Evolutionary conservation across 73 alveolate species (phyloP), one percentile per base, ranked within the genome.

Genomic region (Paramecium biaurelia): DNA sequence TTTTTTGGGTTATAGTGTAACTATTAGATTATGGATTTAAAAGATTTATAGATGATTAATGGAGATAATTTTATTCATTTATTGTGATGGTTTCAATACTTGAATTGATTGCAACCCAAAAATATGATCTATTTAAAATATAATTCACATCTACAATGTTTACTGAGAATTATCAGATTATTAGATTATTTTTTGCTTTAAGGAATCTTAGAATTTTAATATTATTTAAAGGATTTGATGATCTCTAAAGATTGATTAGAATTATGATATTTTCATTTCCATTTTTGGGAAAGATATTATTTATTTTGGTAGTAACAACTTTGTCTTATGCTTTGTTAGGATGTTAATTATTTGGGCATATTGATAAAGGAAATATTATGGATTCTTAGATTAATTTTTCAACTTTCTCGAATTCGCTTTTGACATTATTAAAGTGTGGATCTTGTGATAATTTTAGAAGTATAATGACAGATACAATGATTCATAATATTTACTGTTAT

Each of bases 161-260:
- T 15, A 76, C 89, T 37, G 24, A 34, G 24, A 47, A 79, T 23
- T 79, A 47, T 41, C 14, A 79, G 15, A 79, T 79, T 20, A 26
- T 30, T 2, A 0, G 90, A 43, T 42, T 79, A 24, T 10, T 79
- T 1, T 79, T 43, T 47, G 42, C 90, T 24, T 34, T 79, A 20
- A 79, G 90, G 47, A 79, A 47, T 34, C 56, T 79, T 21, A 43
- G 90, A 79, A 79, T 79, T 1, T 28, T 79, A 20, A 43, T 79
- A 43, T 79, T 79, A 45, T 79, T 79, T 79, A 23, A 79, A 24
- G 74, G 90, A 79, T 79, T 79, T 79, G 63, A 79, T 23, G 42
- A 45, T 30, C 34, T 79, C 6, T 24, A 79, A 42, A 79, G 90
- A 45, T 45, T 79, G 24, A 45, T 79, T 1, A 79, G 90, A 43